Base-by-base conservation (phyloP, 2,329 filamentous ascomycete genomes). In the Helotiales sp. region DNA sequence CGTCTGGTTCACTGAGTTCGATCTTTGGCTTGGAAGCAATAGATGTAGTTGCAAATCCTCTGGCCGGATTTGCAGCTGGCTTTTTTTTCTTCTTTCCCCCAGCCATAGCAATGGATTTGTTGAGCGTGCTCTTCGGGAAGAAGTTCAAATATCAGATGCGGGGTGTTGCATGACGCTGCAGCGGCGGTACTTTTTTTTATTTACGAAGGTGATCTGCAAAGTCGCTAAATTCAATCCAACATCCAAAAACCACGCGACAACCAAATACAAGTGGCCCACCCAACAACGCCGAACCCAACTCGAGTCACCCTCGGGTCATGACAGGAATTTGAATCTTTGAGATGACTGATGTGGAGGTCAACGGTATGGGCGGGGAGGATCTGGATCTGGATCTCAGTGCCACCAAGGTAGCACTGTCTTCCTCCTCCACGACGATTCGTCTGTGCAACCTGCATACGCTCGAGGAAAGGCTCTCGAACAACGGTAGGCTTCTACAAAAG, bases 11-110 rank as follows among this genome's bases (percentile, higher is more conserved):
- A 43, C 80, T 77, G 66, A 79, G 70, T 76, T 95, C 93, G 54
- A 86, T 83, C 77, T 92, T 86, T 8, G 89, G 85, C 74, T 94
- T 97, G 26, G 93, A 96, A 50, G 93, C 93, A 67, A 97, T 86
- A 1, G 95, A 98, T 13, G 93, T 96, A 5, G 96, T 99, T 71
- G 95, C 93, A 81, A 97, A 97, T 20, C 94, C 96, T 79, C 96
- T 87, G 45, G 93, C 93, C 67, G 94, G 93, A 79, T 97, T 98
- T 34, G 90, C 87, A 28, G 88, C 87, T 64, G 91, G 86, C 86
- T 97, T 98, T 84, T 97, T 97, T 82, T 97, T 97, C 80, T 93
- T 91, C 76, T 84, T 89, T 67, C 82, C 80, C 50, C 83, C 84
- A 65, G 91, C 90, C 92, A 95, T 95, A 52, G 67, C 15, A 47